Base-by-base conservation (phyloP, 2,329 filamentous ascomycete genomes). In the Sclerotinia subarctica region DNA sequence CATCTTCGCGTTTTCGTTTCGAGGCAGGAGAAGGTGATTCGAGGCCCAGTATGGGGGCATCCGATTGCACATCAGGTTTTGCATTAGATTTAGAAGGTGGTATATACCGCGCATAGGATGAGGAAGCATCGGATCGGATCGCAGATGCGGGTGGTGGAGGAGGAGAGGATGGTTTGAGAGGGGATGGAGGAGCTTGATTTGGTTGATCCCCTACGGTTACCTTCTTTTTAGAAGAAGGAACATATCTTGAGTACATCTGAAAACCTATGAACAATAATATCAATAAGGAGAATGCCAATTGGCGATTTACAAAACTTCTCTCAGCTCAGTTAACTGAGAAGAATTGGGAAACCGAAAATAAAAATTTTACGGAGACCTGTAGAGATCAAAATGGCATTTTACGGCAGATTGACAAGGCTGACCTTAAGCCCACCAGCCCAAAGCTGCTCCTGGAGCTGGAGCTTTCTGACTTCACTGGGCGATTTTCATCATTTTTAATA, bases 101-200 rank as follows among this genome's bases (percentile, higher is more conserved):
- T 46, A 76, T 67, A 69, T 76, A 77, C 69, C 75, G 72, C n/a
- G 72, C 68, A 67, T 76, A 77, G 10, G 73, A 75, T 47, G 73
- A 69, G 44, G 74, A 77, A 15, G 75, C 74, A 74, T 76, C 75
- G 19, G 67, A 65, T 58, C 53, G 68, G 49, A 70, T 74, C 29
- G 69, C 60, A 64, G 71, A 69, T 63, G 69, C 4, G 68, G 59
- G 70, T 59, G 49, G 29, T 29, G 51, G n/a, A 57, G 38, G 60
- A 64, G 60, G 53, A 51, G 58, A 47, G 46, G 35, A 21, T 60
- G 68, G 42, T 58, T 59, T 57, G 42, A 57, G 10, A 32, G 66
- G 4, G 42, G 46, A n/a, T 54, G 58, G 32, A 53, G 44, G 51
- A 29, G 54, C n/a, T 35, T 59, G 29, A 32, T 24, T 24, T 21